Conservation (phyloP, 2,329 filamentous ascomycete species). For the Clathrospora elynae region DNA sequence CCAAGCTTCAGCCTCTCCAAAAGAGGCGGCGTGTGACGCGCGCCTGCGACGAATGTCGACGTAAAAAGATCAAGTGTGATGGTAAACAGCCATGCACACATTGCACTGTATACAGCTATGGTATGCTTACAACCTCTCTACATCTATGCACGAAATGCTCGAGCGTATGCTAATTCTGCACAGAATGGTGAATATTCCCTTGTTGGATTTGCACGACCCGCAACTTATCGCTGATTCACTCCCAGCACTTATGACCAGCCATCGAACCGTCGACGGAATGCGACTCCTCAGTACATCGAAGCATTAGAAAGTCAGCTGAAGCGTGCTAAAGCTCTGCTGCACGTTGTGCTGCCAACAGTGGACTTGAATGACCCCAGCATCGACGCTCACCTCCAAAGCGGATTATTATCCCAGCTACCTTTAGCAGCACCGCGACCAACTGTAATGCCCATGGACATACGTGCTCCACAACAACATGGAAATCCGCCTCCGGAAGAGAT, state of each 20-base stretch:
- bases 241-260: slow-evolving; percentile 83
- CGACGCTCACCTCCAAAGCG: slow-evolving; percentile 75
- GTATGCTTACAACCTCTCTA: slow-evolving; percentile 55
- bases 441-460: slow-evolving; percentile 29
- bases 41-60: slow-evolving; percentile 50
- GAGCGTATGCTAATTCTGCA: slow-evolving; percentile 19
- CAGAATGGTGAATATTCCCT: slow-evolving; percentile 66
- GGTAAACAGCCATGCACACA: slow-evolving; percentile 71
- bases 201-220: slow-evolving; percentile 2
- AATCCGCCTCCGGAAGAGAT: slow-evolving; percentile 38
- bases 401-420: slow-evolving; percentile 55
- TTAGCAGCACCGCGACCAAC: slow-evolving; percentile 28
- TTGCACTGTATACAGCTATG: slow-evolving; percentile 98
- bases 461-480: slow-evolving; percentile 25
- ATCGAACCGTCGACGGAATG: slow-evolving; percentile 87
- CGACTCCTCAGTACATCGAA: slow-evolving; percentile 90
- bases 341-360: slow-evolving; percentile 79
- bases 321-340: slow-evolving; percentile 79
- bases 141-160: slow-evolving; percentile 4
- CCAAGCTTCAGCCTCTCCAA: slow-evolving; percentile 46
- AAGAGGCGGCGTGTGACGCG: slow-evolving; percentile 52
- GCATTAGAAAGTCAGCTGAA: slow-evolving; percentile 82
- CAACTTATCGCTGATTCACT: slow-evolving; percentile 10
- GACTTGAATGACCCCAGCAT: slow-evolving; percentile 84
- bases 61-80: slow-evolving; percentile 62